phyloP scores from a whole-genome alignment of 768 basidiomycete genomes.

The Trichaptum fuscoviolaceum region DNA sequence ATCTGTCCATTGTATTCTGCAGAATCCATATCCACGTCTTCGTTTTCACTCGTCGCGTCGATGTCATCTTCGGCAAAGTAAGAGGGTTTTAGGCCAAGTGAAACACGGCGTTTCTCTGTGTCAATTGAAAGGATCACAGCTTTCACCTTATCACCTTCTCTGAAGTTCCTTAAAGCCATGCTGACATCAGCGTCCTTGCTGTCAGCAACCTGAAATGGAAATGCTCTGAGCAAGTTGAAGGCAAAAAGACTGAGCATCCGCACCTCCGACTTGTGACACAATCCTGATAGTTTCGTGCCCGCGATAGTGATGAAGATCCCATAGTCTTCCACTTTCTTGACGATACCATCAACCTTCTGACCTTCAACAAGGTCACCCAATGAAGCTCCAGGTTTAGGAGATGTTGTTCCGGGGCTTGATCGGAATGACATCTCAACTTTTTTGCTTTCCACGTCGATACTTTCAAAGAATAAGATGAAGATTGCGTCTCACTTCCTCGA shows the following conservation, averaged over 20 bases:
- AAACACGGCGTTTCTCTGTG: conserved; percentile 73
- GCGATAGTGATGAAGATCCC: conserved; percentile 91
- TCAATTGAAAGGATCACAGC: conserved; percentile 71
- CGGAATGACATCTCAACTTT: conserved; percentile 92
- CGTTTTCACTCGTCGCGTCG: conserved; percentile 29
- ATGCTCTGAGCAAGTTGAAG: too few species aligned
- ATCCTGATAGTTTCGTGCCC: conserved; percentile 77
- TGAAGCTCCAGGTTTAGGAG: conserved; percentile 25
- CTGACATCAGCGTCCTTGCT: conserved; percentile 75
- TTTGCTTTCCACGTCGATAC: conserved; percentile 63
- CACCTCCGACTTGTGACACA: conserved; percentile 94
- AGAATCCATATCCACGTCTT: conserved; percentile 23
- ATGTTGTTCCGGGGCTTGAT: conserved; percentile 37
- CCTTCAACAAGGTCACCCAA: conserved; percentile 64
- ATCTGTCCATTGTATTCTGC: conserved; percentile 17
- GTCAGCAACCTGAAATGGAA: conserved; percentile 84
- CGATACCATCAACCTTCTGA: conserved; percentile 71
- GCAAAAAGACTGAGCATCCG: too few species aligned
- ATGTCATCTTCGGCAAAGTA: conserved; percentile 71
- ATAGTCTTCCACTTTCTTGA: conserved; percentile 82
- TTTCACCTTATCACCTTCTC: conserved; percentile 82
- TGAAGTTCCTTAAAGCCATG: conserved; percentile 75
- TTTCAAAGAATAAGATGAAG: conserved; percentile 24
- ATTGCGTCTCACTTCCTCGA: neutral
- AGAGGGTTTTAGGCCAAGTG: conserved; percentile 81